Base-by-base conservation (phyloP, 2,329 filamentous ascomycete species). In the Colletotrichum tabaci region DNA sequence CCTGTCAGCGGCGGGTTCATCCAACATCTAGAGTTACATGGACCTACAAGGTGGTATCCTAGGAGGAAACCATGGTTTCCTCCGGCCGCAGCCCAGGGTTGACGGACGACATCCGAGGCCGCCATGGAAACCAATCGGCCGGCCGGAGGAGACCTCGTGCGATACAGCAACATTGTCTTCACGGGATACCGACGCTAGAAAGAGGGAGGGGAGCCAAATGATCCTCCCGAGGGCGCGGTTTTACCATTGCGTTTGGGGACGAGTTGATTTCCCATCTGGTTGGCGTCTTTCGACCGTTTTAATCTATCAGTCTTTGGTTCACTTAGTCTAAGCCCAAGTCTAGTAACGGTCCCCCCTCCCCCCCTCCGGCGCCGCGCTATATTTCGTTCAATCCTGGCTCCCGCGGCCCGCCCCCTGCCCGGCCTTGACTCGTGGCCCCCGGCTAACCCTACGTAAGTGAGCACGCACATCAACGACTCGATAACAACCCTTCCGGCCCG, bases 321-420 rank as follows among this genome's bases (percentile, higher is more conserved):
- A 30, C 26, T 30, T 30, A 30, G 26, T 30, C 26, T 30, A 30
- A 30, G 26, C 26, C 46, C 12, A 40, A 26, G 16, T 50, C 49
- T n/a, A 21, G 42, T 21, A 55, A 66, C 38, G 55, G 50, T 3
- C 2, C 3, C 40, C 40, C 47, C 26, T 4, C 4, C 26, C 26
- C 26, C 26, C 26, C 4, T 26, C 40, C 47, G 49, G 44, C 50
- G 56, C 44, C 58, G 57, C 67, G 55, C 44, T 67, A 18, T 38
- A 55, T 35, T 53, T 16, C 9, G 44, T n/a, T 10, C 10, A 30
- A 62, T 16, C 57, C 56, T 47, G 63, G 49, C 26, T 42, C 52
- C 44, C 50, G 63, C 67, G 57, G 67, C 63, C 68, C 64, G 64
- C 64, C 58, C 57, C 67, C 55, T 66, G 62, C 67, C 12, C 46